Evolutionary conservation across 2,329 filamentous ascomycete genomes (phyloP).

Genomic region (Pseudogymnoascus sp.): DNA sequence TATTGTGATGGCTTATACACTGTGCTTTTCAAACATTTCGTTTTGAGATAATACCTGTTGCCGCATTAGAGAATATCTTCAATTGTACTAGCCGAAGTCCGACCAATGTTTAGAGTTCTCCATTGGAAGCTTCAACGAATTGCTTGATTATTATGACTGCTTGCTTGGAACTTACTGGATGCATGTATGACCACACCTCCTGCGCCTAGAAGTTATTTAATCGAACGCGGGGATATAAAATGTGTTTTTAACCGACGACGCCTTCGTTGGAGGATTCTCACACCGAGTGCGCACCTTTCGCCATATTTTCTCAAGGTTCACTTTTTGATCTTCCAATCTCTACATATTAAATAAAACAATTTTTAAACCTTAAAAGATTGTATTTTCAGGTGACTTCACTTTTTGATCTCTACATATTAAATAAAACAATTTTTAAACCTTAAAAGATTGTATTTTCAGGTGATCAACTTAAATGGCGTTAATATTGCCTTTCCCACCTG

Average conservation of each 20-base stretch:
- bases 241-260: not conserved
- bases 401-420: not conserved
- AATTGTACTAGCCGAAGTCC: not conserved
- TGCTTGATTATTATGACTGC: not conserved
- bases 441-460: not conserved
- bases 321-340: not conserved
- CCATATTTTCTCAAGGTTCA: not conserved
- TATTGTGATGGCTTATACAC: not conserved
- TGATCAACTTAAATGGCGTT: not conserved
- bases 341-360: not conserved
- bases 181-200: not conserved
- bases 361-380: not conserved
- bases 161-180: not conserved
- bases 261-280: not conserved
- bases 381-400: not conserved
- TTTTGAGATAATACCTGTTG: not conserved
- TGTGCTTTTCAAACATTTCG: not conserved
- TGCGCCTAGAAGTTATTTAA: not conserved
- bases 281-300: not conserved
- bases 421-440: not conserved
- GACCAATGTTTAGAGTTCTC: not conserved
- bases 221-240: not conserved
- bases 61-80: not conserved
- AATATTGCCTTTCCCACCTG: slow-evolving; percentile 15
- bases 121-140: not conserved